Base-by-base conservation (phyloP, 495 filamentous ascomycete genomes). In the Hamigera avellanea region DNA sequence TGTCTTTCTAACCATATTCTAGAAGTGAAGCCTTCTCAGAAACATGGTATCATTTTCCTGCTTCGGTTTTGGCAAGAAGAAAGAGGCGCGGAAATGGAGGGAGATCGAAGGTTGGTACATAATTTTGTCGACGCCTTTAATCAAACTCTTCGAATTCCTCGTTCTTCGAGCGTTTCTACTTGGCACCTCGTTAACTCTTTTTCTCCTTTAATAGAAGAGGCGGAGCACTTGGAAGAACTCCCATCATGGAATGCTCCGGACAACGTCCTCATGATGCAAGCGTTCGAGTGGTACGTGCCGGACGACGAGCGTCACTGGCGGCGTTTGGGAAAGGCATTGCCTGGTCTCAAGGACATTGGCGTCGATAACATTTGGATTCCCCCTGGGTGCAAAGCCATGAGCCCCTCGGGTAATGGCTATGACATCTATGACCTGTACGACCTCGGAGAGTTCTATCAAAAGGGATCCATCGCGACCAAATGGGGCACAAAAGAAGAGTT, bases 401-500 rank as follows among this genome's bases (percentile, higher is more conserved):
- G 64, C 26, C 68, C 69, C 1, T 44, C 67, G 3, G 75, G 76
- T 8, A 83, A 81, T 45, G 81, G 81, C n/a, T 85, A 84, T 49
- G 81, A 85, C 52, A 70, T 81, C 46, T 85, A 86, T 39, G 80
- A 86, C 45, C 55, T 86, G 3, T 86, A 80, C 44, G 81, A 86
- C 36, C 54, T 85, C 15, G 81, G 81, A 23, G 81, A 86, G 46
- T 86, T 84, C 44, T 70, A 85, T 45, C 81, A 84, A 44, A 83
- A 84, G 44, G 76, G 76, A 26, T 49, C 57, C 1, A 51, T 62
- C 8, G 58, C 61, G n/a, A 83, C 80, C 13, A 83, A 83, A 59
- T 86, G 78, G 78, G 81, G 81, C n/a, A 67, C 61, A 14, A 79
- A 73, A 39, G 65, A 69, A 14, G 76, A 84, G 26, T 54, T 86